A percentile compares a stretch with the other conserved stretches of the same genome.
Conservation (phyloP, 495 filamentous ascomycete species). For the Usnea hakonensis region DNA sequence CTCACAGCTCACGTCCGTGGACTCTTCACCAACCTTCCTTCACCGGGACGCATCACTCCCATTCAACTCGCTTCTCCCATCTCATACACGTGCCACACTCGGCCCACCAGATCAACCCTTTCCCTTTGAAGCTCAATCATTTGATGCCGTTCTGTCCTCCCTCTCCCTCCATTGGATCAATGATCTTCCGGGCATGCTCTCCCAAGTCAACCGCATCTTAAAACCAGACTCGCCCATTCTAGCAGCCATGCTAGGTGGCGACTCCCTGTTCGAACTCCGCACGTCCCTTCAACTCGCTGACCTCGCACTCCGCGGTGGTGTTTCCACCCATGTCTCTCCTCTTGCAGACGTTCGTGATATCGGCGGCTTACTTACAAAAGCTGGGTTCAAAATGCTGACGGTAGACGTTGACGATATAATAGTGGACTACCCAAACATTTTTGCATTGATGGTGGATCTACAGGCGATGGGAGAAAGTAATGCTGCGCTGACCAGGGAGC, state of each 20-base stretch:
- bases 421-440: constrained; percentile 88
- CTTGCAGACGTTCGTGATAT: constrained; percentile 89
- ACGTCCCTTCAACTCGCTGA: constrained; percentile 92
- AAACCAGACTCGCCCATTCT: constrained; percentile 91
- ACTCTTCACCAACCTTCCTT: constrained; percentile 69
- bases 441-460: constrained; percentile 85
- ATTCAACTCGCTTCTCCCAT: constrained; percentile 61
- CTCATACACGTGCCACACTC: constrained; percentile 63
- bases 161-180: constrained; percentile 97
- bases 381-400: constrained; percentile 91
- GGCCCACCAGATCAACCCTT: constrained; percentile 50
- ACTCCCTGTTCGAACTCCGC: constrained; percentile 88
- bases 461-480: constrained; percentile 93
- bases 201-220: constrained; percentile 71
- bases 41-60: constrained; percentile 70
- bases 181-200: constrained; percentile 75
- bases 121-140: constrained; percentile 67
- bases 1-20: constrained; percentile 64
- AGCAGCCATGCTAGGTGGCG: constrained; percentile 92
- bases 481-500: constrained; percentile 71
- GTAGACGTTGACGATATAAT: constrained; percentile 97
- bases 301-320: constrained; percentile 77
- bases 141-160: constrained; percentile 83
- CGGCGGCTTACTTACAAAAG: constrained; percentile 74
- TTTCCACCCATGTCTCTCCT: constrained; percentile 78